Percentiles rank a stretch among this genome's conserved stretches.
Evolutionary conservation across 441 rosid genomes (phyloP).

Genomic region (Populus tomentosa): DNA sequence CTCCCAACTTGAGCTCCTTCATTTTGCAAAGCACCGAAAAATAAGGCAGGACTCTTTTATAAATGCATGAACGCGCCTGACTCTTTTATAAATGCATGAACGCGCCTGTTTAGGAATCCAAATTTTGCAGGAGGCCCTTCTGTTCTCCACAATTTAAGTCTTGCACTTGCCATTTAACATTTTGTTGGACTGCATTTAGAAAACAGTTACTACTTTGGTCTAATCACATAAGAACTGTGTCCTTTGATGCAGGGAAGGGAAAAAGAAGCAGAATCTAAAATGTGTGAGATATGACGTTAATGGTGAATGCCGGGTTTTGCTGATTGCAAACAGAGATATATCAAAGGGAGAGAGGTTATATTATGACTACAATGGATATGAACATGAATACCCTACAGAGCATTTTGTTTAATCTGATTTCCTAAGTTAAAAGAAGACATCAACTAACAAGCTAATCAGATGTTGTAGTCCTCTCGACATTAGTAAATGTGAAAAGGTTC

Average conservation of each 20-base stretch:
- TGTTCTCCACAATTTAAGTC: not conserved
- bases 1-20: not conserved
- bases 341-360: conserved; percentile 52
- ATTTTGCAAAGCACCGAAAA: not conserved
- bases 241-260: conserved; percentile 59
- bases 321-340: conserved; percentile 86
- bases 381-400: conserved; percentile 87
- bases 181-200: not conserved
- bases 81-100: too few relatives aligned
- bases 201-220: not conserved
- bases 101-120: not conserved
- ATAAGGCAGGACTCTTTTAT: not conserved
- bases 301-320: conserved; percentile 70
- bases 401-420: conserved; percentile 53
- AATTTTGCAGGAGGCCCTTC: not conserved
- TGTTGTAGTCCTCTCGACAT: not conserved
- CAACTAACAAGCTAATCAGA: conserved; percentile 14
- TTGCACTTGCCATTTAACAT: not conserved
- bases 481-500: not conserved
- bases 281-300: conserved; percentile 76
- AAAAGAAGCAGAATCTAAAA: conserved; percentile 81
- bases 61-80: not conserved
- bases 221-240: not conserved
- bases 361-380: conserved; percentile 85
- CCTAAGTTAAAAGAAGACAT: not conserved